A percentile compares a stretch with the other conserved stretches of the same genome.
Conservation (phyloP, 768 basidiomycete species). For the Ramaria sp. region DNA sequence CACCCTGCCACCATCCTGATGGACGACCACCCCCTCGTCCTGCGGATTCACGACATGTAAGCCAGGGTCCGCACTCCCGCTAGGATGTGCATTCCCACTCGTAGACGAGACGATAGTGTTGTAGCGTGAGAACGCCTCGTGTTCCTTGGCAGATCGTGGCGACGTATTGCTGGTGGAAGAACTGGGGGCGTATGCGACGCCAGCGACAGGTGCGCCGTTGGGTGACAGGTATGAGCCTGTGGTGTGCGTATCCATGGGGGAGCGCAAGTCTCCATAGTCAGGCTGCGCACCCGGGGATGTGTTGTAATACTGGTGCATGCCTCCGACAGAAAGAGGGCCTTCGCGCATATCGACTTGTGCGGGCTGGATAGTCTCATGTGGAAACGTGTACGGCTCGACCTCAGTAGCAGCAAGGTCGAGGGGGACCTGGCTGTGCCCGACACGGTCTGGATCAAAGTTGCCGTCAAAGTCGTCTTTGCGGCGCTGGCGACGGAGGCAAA, state of each 20-base stretch:
- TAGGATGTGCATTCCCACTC: not conserved
- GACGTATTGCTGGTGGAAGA: not conserved
- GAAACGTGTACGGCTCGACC: not conserved
- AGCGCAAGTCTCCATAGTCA: not conserved
- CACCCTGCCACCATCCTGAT: constrained; percentile 5
- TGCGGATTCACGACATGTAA: not conserved
- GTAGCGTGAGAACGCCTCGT: not conserved
- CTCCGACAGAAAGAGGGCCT: not conserved
- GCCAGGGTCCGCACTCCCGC: not conserved
- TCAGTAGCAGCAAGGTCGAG: not conserved
- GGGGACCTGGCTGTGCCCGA: not conserved
- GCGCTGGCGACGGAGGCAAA: constrained; percentile 16
- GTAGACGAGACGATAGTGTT: not conserved
- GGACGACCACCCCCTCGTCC: not conserved
- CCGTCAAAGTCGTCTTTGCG: constrained; percentile 36
- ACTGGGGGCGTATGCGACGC: not conserved
- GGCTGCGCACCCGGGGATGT: not conserved
- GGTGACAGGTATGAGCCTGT: not conserved
- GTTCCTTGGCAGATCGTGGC: constrained; percentile 3
- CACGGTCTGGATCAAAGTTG: constrained; percentile 37
- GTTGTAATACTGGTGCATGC: not conserved
- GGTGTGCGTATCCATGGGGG: not conserved
- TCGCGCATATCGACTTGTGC: not conserved
- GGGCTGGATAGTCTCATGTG: not conserved
- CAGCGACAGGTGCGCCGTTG: not conserved